phyloP scores from a whole-genome alignment of 1,284 basidiomycete species.

The Trametes sp. region DNA sequence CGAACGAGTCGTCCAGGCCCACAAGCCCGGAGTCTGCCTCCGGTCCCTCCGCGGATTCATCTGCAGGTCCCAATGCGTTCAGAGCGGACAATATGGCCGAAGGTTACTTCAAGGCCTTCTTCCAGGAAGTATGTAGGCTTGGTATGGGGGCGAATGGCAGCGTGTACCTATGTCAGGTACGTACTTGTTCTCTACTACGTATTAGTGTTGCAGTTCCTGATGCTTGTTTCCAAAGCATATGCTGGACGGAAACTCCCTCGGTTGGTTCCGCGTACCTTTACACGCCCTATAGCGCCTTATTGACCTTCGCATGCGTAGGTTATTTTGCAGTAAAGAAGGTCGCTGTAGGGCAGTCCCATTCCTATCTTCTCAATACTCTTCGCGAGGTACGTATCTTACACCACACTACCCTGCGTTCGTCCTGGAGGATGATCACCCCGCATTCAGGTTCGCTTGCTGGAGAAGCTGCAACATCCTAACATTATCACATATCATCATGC shows the following conservation, averaged over 20 bases:
- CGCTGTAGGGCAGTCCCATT: conserved; percentile 88
- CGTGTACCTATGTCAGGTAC: conserved; percentile 86
- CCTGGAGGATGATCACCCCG: background rate
- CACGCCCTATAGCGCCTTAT: conserved; percentile 9
- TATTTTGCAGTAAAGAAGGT: conserved; percentile 96
- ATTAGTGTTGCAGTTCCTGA: too few relatives aligned
- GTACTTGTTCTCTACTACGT: conserved; percentile 25
- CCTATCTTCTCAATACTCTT: conserved; percentile 83
- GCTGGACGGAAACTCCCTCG: conserved; percentile 80
- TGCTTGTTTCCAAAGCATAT: conserved; percentile 62
- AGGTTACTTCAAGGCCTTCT: conserved; percentile 88
- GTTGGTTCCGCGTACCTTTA: conserved; percentile 43
- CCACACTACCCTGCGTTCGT: background rate
- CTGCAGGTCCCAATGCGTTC: conserved; percentile 48
- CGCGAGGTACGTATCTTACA: conserved; percentile 67
- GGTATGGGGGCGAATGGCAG: conserved; percentile 94
- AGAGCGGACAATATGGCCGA: conserved; percentile 76
- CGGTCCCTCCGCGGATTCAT: conserved; percentile 1
- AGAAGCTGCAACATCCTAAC: conserved; percentile 89
- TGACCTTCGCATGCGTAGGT: conserved; percentile 48
- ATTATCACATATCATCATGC: conserved; percentile 96
- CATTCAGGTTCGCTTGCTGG: conserved; percentile 77
- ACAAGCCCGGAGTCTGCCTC: conserved; percentile 49
- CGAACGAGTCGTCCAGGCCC: conserved; percentile 73
- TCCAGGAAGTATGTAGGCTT: conserved; percentile 84